Base-by-base conservation (phyloP, 768 basidiomycete genomes). In the Pholiota molesta region DNA sequence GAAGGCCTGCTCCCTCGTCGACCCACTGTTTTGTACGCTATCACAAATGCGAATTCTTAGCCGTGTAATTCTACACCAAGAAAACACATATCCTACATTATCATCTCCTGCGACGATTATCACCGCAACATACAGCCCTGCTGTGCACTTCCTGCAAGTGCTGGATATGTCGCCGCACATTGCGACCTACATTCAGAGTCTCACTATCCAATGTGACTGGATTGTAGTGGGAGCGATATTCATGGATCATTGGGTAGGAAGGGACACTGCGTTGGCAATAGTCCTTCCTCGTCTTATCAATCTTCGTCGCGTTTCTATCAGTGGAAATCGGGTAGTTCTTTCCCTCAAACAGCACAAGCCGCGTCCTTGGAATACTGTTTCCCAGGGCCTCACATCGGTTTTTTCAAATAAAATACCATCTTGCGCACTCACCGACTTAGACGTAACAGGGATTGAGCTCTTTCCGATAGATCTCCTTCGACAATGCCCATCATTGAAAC, bases 21-120 rank as follows among this genome's bases (percentile, higher is more conserved):
- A 39, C 31, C 57, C 40, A 19, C 31, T 59, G n/a, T 59, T 62
- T 44, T 58, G 57, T 44, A 29, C 42, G 7, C 35, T 62, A 52
- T 52, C 57, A 21, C 62, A 62, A 21, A 14, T 35, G 45, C 62
- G 58, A 5, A 33, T 62, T 8, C 52, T 62, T n/a, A 49, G 57
- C 6, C 53, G 45, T n/a, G 26, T 62, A 17, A 55, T 37, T 5
- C 42, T 62, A 23, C 33, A 16, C 3, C 49, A 52, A 26, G 31
- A 47, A 52, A 23, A 19, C 3, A 6, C 7, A 5, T 49, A 49
- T 49, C 47, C 47, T 14, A 49, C 47, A 13, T 28, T 49, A 49
- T 21, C 47, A 26, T 26, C 47, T 8, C 47, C 19, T 26, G 23
- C 47, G 2, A 28, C 47, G 3, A 21, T 49, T 21, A 49, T 49